phyloP scores from a whole-genome alignment of 345 rosid genomes.

The Geranium brycei region DNA sequence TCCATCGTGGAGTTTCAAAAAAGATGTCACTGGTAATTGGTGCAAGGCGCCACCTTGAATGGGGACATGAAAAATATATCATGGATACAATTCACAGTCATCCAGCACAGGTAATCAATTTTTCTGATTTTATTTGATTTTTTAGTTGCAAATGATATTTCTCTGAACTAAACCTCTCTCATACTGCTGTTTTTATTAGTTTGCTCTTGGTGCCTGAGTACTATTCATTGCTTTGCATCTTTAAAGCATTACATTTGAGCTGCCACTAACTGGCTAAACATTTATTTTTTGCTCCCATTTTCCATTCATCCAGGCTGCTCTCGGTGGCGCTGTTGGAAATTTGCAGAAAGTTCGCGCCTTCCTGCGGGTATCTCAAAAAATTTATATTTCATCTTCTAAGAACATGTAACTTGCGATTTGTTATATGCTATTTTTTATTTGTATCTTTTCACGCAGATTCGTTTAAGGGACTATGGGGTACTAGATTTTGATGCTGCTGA shows the following conservation, averaged over 20 bases:
- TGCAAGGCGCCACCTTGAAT: slow-evolving; percentile 78
- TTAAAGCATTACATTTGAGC: no score
- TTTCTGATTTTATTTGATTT: background rate
- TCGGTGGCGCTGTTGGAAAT: slow-evolving; percentile 96
- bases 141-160: no score
- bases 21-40: slow-evolving; percentile 76
- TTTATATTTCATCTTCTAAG: slow-evolving; percentile 7
- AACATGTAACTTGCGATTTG: background rate
- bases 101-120: slow-evolving; percentile 66
- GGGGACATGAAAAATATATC: slow-evolving; percentile 88
- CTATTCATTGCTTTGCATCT: no score
- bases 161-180: no score
- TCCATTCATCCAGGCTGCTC: slow-evolving; percentile 52
- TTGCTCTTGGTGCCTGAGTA: no score
- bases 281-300: no score
- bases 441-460: slow-evolving; percentile 40
- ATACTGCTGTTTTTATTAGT: no score
- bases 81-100: slow-evolving; percentile 92
- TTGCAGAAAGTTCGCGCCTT: slow-evolving; percentile 85
- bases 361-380: slow-evolving; percentile 64
- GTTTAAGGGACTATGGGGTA: slow-evolving; percentile 83
- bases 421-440: slow-evolving; percentile 9
- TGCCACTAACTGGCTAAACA: no score
- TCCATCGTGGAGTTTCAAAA: slow-evolving; percentile 46
- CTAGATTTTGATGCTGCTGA: slow-evolving; percentile 87